phyloP scores from a whole-genome alignment of 176 grass and related monocot species.

The Triticum urartu region DNA sequence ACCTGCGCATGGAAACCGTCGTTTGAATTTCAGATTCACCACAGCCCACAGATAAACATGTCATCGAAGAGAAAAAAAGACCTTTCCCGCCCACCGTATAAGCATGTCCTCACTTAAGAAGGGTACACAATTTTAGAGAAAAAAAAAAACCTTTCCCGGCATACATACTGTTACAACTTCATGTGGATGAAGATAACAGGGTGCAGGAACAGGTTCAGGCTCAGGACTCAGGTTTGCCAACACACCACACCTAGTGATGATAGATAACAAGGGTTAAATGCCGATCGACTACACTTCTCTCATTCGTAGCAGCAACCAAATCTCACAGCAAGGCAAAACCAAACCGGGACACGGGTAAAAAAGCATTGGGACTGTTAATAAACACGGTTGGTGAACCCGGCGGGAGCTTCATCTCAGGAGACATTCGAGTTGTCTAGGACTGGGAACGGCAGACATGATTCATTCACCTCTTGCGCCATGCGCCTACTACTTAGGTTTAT shows the following conservation, averaged over 20 bases:
- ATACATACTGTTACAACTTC: no score
- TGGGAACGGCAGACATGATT: not conserved
- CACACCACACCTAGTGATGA: not conserved
- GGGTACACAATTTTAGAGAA: no score
- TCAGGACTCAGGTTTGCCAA: not conserved
- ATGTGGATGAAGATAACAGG: no score
- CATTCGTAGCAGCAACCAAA: not conserved
- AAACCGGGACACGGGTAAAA: not conserved
- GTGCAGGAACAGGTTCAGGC: not conserved
- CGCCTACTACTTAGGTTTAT: conserved; percentile 45
- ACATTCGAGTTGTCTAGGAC: not conserved
- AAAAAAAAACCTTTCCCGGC: no score
- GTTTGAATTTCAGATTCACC: not conserved
- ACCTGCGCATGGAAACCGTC: conserved; percentile 15
- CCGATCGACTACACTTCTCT: not conserved
- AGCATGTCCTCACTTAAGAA: no score
- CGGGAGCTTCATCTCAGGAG: conserved; percentile 15
- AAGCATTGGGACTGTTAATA: not conserved
- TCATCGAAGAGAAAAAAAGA: no score
- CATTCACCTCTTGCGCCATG: not conserved
- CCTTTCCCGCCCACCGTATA: no score
- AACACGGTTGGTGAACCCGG: not conserved
- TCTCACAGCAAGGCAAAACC: not conserved
- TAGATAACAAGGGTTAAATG: not conserved
- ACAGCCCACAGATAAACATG: no score